These are phyloP conservation scores for Moniliophthora roreri DNA, from an alignment of 1,284 basidiomycete genomes.

Conservation along the genomic window DNA sequence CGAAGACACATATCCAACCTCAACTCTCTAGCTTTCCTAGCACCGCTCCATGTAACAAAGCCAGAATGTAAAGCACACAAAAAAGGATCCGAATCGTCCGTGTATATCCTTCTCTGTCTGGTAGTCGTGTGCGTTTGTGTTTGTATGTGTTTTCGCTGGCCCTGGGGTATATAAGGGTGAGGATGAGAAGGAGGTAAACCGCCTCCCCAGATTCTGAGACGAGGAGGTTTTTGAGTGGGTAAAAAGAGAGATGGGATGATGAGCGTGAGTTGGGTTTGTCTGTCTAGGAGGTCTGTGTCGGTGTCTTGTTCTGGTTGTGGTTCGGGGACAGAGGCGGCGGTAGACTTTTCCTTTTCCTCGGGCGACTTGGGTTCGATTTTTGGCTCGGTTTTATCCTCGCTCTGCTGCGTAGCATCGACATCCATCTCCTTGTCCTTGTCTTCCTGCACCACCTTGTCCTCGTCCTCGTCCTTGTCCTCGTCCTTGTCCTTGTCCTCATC, in stretches of 20 bases:
- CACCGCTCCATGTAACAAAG: conserved; percentile 60
- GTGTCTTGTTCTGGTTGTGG: neutral
- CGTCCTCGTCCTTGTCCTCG: neutral
- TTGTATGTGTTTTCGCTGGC: conserved; percentile 6
- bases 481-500: neutral
- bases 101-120: conserved; percentile 51
- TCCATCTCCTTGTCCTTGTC: conserved; percentile 15
- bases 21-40: conserved; percentile 46
- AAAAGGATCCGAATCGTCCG: conserved; percentile 73
- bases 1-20: conserved; percentile 57
- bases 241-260: conserved; percentile 60
- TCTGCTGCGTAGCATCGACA: conserved; percentile 10
- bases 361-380: conserved; percentile 12
- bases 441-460: neutral
- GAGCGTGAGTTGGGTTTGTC: conserved; percentile 60
- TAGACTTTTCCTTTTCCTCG: neutral
- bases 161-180: conserved; percentile 6
- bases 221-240: conserved; percentile 47
- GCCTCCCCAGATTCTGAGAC: conserved; percentile 66
- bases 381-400: conserved; percentile 12
- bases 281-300: conserved; percentile 29
- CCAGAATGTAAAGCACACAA: conserved; percentile 74
- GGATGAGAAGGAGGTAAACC: conserved; percentile 39
- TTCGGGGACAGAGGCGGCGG: neutral
- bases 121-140: conserved; percentile 5